phyloP scores from a whole-genome alignment of 2,329 filamentous ascomycete genomes.

The Alternaria ventricosa region DNA sequence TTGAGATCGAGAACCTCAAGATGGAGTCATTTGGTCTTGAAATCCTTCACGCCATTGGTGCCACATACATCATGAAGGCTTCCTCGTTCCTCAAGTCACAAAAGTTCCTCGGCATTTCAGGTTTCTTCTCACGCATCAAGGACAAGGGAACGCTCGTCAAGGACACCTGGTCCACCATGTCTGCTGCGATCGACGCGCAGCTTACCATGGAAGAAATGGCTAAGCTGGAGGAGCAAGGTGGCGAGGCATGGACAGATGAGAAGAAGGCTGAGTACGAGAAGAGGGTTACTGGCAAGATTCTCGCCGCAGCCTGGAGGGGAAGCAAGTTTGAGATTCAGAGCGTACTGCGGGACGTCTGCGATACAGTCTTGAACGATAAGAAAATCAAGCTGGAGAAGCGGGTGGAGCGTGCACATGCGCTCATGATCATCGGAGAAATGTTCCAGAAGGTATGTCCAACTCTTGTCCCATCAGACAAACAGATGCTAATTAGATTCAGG shows the following conservation, averaged over 20 bases:
- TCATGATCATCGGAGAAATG: slow-evolving; percentile 87
- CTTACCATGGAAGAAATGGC: slow-evolving; percentile 99
- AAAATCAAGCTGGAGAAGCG: slow-evolving; percentile 83
- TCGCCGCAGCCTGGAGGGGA: slow-evolving; percentile 94
- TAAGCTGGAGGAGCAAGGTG: slow-evolving; percentile 89
- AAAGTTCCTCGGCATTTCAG: slow-evolving; percentile 94
- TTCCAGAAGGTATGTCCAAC: slow-evolving; percentile 74
- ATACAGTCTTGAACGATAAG: slow-evolving; percentile 80
- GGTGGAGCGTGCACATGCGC: slow-evolving; percentile 86
- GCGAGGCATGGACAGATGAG: slow-evolving; percentile 98
- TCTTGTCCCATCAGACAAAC: neutral
- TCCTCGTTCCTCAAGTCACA: slow-evolving; percentile 90
- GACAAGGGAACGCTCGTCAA: slow-evolving; percentile 97
- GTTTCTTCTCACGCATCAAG: slow-evolving; percentile 91
- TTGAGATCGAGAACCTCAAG: slow-evolving; percentile 97
- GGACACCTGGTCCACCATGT: slow-evolving; percentile 98
- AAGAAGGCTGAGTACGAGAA: slow-evolving; percentile 95
- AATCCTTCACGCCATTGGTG: slow-evolving; percentile 92
- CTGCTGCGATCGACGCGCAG: slow-evolving; percentile 93
- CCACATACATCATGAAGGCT: slow-evolving; percentile 88
- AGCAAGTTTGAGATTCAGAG: slow-evolving; percentile 98
- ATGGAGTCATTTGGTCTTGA: slow-evolving; percentile 99
- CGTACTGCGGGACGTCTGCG: slow-evolving; percentile 92
- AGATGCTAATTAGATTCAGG: slow-evolving; percentile 58
- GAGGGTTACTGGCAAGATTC: slow-evolving; percentile 94